A percentile compares a stretch with the other conserved stretches of the same genome.
Conservation (phyloP, 179 eudicot species). For the Nepenthes alata region DNA sequence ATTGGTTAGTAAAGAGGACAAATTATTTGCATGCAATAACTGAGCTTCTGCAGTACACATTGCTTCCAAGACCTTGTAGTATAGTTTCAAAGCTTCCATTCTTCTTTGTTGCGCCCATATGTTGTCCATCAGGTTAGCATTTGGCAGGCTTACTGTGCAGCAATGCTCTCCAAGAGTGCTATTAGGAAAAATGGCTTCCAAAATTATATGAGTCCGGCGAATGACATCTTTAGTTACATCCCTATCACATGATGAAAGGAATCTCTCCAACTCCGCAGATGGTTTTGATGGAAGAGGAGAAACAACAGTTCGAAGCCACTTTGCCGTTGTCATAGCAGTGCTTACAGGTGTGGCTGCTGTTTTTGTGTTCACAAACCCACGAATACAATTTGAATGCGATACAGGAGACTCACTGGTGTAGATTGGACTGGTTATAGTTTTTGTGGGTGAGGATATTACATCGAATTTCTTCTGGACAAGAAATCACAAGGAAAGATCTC, state of each 20-base stretch:
- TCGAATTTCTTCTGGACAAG: constrained; percentile 55
- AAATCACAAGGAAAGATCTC: constrained; percentile 6
- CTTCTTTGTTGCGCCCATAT: constrained; percentile 92
- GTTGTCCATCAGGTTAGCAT: constrained; percentile 72
- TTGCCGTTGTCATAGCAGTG: constrained; percentile 98
- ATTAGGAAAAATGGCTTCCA: constrained; percentile 88
- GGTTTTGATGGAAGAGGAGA: constrained; percentile 81
- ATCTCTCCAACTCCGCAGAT: constrained; percentile 55
- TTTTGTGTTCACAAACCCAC: constrained; percentile 22
- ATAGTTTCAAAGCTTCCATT: constrained; percentile 69
- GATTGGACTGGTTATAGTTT: constrained; percentile 60
- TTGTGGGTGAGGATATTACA: constrained; percentile 63
- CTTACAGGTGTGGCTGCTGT: constrained; percentile 76
- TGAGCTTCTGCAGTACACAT: constrained; percentile 86
- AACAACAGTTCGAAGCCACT: constrained; percentile 83
- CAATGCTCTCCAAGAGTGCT: constrained; percentile 61
- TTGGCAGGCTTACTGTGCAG: constrained; percentile 38
- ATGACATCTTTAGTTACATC: constrained; percentile 59
- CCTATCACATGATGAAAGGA: constrained; percentile 61
- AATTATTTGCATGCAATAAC: constrained; percentile 54
- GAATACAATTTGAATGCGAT: constrained; percentile 26
- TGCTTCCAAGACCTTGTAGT: constrained; percentile 80
- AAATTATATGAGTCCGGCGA: constrained; percentile 70
- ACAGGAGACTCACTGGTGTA: constrained; percentile 66
- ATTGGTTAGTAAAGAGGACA: constrained; percentile 76